Conservation (phyloP, 2,329 filamentous ascomycete species). For the Penicillium sp. region DNA sequence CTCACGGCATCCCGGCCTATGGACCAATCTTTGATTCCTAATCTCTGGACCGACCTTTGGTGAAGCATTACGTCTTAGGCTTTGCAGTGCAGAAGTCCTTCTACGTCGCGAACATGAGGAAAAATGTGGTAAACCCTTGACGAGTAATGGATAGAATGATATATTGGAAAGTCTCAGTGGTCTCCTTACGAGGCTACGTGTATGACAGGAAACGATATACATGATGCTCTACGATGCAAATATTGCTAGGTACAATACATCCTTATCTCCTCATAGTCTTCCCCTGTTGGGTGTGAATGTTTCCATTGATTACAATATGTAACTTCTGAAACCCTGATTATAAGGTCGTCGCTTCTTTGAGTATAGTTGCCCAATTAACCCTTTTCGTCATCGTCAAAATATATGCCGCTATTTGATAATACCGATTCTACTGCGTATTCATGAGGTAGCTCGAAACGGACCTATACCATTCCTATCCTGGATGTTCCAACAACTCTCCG, state of each 20-base stretch:
- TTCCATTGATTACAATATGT: too few species aligned
- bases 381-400: too few species aligned
- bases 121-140: not conserved
- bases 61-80: too few species aligned
- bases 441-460: too few species aligned
- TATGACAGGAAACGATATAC: not conserved
- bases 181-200: not conserved
- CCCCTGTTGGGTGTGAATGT: too few species aligned
- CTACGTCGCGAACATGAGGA: not conserved
- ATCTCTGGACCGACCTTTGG: slow-evolving; percentile 1
- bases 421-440: too few species aligned
- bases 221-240: not conserved
- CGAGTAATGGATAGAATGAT: not conserved
- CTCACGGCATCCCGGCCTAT: slow-evolving; percentile 65
- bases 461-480: not conserved
- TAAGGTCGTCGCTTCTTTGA: too few species aligned
- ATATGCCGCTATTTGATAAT: too few species aligned
- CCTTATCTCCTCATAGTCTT: not conserved
- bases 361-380: too few species aligned
- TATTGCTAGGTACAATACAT: not conserved
- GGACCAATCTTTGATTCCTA: slow-evolving; percentile 74
- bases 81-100: not conserved
- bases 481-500: not conserved
- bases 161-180: not conserved
- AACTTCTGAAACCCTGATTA: too few species aligned